Evolutionary conservation across 1,139 yeast species (phyloP).

Genomic region (Trichomonascaceae sp.): DNA sequence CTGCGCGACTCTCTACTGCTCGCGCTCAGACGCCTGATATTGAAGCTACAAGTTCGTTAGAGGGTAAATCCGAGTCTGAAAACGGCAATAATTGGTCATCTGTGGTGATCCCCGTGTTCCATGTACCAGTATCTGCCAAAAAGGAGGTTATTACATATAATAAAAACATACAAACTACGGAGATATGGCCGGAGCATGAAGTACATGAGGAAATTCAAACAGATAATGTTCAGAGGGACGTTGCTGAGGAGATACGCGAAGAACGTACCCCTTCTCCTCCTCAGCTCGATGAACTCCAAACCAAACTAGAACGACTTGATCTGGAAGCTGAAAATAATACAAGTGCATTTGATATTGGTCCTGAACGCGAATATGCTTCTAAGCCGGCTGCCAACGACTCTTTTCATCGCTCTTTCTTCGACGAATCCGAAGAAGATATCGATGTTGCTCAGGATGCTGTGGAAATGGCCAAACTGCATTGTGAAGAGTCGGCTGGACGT

Average conservation of each 20-base stretch:
- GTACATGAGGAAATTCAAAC: not conserved
- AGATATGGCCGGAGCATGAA: conserved; percentile 6
- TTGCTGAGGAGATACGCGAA: not conserved
- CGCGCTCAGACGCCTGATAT: not conserved
- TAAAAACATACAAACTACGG: conserved; percentile 26
- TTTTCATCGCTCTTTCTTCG: conserved; percentile 6
- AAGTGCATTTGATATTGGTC: not conserved
- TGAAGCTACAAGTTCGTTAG: not conserved
- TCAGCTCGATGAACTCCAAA: conserved; percentile 10
- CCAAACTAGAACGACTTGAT: conserved; percentile 9
- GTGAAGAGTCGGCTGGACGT: conserved; percentile 25
- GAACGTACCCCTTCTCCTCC: not conserved
- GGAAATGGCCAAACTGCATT: conserved; percentile 22
- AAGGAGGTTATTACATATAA: conserved; percentile 21
- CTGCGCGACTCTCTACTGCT: not conserved
- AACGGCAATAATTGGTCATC: conserved; percentile 3
- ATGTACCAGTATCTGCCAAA: conserved; percentile 15
- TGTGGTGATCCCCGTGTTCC: conserved; percentile 16
- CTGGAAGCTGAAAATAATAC: conserved; percentile 17
- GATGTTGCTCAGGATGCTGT: conserved; percentile 28
- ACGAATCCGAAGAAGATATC: conserved; percentile 30
- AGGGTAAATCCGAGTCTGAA: not conserved
- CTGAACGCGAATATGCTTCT: not conserved
- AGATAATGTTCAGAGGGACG: not conserved
- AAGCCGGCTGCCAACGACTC: not conserved